Percentiles rank a stretch among this genome's conserved stretches.
These are phyloP conservation scores for Vitis hybrid DNA, from an alignment of 177 flowering plant species.

Conservation along the genomic window DNA sequence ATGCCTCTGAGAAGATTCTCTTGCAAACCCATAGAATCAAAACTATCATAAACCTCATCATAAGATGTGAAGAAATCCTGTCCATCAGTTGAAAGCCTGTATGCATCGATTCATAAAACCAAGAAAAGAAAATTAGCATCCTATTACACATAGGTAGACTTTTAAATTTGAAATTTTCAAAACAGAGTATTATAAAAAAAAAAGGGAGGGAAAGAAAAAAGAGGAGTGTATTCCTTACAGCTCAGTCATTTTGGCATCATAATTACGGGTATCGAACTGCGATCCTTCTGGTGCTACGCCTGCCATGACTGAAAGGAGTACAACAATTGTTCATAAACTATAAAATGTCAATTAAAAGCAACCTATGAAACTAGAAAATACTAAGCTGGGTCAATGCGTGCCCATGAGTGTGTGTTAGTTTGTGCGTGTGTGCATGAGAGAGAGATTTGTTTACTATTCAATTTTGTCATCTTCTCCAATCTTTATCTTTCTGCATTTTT, in stretches of 20 bases:
- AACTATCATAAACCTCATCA: constrained; percentile 66
- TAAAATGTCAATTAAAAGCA: neutral
- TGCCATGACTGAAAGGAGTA: constrained; percentile 40
- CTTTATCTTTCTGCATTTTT: too few species aligned
- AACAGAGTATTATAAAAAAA: neutral
- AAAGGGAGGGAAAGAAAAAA: neutral
- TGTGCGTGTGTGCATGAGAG: too few species aligned
- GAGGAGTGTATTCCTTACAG: constrained; percentile 31
- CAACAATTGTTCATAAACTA: neutral
- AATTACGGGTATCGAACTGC: constrained; percentile 58
- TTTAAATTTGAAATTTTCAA: neutral
- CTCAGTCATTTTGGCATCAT: constrained; percentile 64
- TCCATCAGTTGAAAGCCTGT: constrained; percentile 51
- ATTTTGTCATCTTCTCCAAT: too few species aligned
- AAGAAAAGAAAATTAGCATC: constrained; percentile 3
- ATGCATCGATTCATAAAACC: constrained; percentile 11
- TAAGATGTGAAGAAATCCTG: constrained; percentile 60
- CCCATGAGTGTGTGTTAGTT: too few species aligned
- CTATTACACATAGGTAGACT: neutral
- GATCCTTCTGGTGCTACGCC: constrained; percentile 57
- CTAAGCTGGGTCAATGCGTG: neutral
- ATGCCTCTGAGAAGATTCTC: constrained; percentile 81
- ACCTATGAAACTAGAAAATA: neutral
- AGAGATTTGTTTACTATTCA: too few species aligned
- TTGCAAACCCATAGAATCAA: constrained; percentile 69